phyloP scores from a whole-genome alignment of 352 stramenopile genomes.

The Pythium phragmitis region DNA sequence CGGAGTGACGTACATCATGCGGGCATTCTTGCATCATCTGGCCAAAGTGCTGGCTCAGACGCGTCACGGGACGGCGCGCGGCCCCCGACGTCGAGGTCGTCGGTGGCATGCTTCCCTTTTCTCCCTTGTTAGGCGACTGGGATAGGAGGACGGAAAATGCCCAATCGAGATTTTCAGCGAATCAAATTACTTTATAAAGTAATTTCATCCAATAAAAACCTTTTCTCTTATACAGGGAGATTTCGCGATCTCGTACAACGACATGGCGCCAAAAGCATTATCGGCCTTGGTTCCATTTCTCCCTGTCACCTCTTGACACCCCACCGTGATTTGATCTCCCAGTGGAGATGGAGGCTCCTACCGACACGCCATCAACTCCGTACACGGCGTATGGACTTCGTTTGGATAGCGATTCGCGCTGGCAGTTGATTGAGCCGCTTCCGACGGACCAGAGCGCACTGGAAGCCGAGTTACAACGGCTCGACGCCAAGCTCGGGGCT shows the following conservation, averaged over 20 bases:
- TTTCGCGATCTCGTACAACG: not conserved
- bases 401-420: conserved; percentile 2
- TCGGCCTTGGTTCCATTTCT: conserved; percentile 1
- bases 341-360: not conserved
- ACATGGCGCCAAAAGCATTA: conserved; percentile 16
- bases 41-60: conserved; percentile 67
- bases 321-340: not conserved
- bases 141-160: not conserved
- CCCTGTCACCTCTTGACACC: not conserved
- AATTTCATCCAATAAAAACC: conserved; percentile 9
- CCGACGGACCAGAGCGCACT: conserved; percentile 10
- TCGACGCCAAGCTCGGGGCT: conserved; percentile 13
- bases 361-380: not conserved
- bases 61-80: conserved; percentile 30
- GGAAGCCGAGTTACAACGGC: conserved; percentile 9
- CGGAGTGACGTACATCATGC: conserved; percentile 40
- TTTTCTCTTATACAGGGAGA: conserved; percentile 13
- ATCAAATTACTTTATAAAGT: not conserved
- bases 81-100: conserved; percentile 8
- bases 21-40: conserved; percentile 70
- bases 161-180: conserved; percentile 7
- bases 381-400: conserved; percentile 5
- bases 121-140: not conserved
- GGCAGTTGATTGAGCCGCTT: conserved; percentile 15
- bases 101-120: conserved; percentile 3